Evolutionary conservation across 148 eudicot genomes (phyloP).

Genomic region (Rhododendron vialii): DNA sequence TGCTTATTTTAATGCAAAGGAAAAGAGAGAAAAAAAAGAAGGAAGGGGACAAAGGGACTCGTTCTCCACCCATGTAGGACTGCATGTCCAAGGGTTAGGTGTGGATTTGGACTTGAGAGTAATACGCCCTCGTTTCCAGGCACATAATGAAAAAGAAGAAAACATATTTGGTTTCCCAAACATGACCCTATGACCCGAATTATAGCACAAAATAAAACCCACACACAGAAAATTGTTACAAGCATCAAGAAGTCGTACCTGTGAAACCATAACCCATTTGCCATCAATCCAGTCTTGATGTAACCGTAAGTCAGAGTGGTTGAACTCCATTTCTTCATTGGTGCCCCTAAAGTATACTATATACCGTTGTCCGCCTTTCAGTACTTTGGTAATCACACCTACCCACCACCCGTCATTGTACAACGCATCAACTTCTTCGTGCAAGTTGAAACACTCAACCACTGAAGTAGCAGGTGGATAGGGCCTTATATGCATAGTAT

Average conservation of each 20-base stretch:
- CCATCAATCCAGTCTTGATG: constrained; percentile 88
- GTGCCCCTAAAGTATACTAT: constrained; percentile 57
- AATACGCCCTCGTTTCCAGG: background rate
- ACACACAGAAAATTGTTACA: background rate
- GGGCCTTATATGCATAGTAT: constrained; percentile 63
- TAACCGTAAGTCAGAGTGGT: constrained; percentile 55
- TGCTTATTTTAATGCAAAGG: background rate
- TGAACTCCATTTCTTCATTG: constrained; percentile 50
- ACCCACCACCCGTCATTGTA: constrained; percentile 96
- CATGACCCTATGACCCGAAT: background rate
- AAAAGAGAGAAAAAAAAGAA: no score
- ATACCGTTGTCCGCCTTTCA: constrained; percentile 36
- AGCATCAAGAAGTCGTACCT: constrained; percentile 39
- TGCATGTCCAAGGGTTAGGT: background rate
- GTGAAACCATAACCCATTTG: constrained; percentile 58
- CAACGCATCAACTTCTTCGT: constrained; percentile 77
- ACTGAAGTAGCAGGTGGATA: constrained; percentile 45
- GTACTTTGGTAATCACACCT: constrained; percentile 62
- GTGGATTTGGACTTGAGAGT: background rate
- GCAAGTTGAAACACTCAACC: constrained; percentile 38
- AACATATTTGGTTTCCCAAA: background rate
- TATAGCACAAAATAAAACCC: background rate
- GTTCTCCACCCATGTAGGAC: background rate
- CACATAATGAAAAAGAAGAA: background rate
- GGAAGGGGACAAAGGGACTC: background rate